A percentile compares a stretch with the other conserved stretches of the same genome.
Conservation (phyloP, 148 eudicot species). For the Rhododendron kiyosumense region DNA sequence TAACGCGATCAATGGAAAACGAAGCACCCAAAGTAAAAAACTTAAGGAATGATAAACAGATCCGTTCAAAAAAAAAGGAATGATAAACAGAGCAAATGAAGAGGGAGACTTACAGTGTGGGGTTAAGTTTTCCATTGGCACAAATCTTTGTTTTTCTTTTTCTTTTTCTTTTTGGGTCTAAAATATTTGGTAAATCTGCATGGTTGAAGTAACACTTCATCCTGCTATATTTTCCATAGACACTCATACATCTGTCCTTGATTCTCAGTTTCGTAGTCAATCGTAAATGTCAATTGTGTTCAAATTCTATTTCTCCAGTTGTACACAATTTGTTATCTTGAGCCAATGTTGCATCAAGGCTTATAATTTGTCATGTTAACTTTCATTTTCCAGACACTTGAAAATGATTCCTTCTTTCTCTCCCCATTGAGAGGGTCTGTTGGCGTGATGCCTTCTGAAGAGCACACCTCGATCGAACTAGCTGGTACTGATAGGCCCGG, state of each 20-base stretch:
- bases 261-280: background rate
- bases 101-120: too few species aligned
- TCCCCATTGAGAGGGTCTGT: slow-evolving; percentile 57
- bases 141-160: too few species aligned
- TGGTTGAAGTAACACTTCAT: background rate
- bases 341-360: background rate
- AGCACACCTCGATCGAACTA: slow-evolving; percentile 74
- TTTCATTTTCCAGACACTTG: slow-evolving; percentile 44
- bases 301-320: background rate
- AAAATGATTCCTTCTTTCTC: slow-evolving; percentile 46
- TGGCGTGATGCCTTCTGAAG: slow-evolving; percentile 68
- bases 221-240: background rate
- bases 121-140: background rate
- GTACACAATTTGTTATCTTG: background rate
- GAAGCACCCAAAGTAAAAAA: too few species aligned
- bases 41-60: too few species aligned
- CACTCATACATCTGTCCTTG: background rate
- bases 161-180: too few species aligned
- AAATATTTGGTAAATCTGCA: background rate
- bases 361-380: background rate
- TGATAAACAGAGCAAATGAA: too few species aligned
- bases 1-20: too few species aligned
- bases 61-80: too few species aligned
- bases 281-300: background rate
- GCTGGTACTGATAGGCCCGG: slow-evolving; percentile 82